Evolutionary conservation across 139 green algal genomes (phyloP).

Genomic region (Yamagishiella unicocca): DNA sequence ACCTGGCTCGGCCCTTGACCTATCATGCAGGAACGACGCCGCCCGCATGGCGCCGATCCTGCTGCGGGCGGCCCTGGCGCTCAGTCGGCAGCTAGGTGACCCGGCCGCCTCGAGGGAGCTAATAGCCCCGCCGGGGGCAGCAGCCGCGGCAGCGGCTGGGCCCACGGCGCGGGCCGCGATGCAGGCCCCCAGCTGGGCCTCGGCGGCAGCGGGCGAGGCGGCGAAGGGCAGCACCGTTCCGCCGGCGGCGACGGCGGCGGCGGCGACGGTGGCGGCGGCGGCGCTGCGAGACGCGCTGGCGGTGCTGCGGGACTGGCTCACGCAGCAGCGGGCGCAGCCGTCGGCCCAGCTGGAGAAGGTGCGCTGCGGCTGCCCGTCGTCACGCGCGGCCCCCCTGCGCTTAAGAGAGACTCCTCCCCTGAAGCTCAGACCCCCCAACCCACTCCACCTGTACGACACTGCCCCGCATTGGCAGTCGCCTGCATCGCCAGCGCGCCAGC

Average conservation of each 20-base stretch:
- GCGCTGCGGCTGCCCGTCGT: background rate
- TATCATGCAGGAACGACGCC: background rate
- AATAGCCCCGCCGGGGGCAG: too few relatives aligned
- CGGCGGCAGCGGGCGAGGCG: background rate
- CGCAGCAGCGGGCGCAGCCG: background rate
- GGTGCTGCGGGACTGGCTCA: conserved; percentile 22
- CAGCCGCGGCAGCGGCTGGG: background rate
- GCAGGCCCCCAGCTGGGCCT: background rate
- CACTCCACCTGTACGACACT: too few relatives aligned
- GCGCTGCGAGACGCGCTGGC: background rate
- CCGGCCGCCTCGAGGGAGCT: too few relatives aligned
- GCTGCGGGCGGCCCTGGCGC: background rate
- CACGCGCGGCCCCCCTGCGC: too few relatives aligned
- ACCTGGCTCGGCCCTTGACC: too few relatives aligned
- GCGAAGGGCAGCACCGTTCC: background rate
- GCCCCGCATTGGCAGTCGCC: too few relatives aligned
- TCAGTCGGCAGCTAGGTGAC: background rate
- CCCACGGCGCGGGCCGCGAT: too few relatives aligned
- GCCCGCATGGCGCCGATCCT: conserved; percentile 11
- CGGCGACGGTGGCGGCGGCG: background rate
- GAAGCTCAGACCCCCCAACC: too few relatives aligned
- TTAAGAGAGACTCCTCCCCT: too few relatives aligned
- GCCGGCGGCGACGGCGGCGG: too few relatives aligned
- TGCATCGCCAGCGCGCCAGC: too few relatives aligned
- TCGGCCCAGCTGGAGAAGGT: background rate